Conservation (phyloP, 192 early-diverging fungal genomes). For the Spinellus fusiger region DNA sequence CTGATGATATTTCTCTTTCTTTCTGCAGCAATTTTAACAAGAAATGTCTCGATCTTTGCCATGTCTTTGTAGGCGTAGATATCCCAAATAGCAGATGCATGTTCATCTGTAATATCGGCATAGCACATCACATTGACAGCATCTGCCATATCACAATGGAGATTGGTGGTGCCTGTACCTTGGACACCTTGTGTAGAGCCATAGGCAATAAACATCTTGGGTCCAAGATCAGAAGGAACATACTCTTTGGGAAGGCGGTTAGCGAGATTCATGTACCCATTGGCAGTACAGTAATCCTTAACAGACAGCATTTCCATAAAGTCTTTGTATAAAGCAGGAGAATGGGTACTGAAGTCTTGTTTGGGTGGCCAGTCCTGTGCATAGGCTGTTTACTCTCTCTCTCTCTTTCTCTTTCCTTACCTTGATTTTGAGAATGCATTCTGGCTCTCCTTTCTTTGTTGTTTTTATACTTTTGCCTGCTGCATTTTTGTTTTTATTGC, state of each 20-base stretch:
- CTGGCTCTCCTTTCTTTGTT: neutral
- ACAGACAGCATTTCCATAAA: conserved; percentile 56
- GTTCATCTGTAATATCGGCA: neutral
- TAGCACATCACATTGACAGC: conserved; percentile 71
- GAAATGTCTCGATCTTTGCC: conserved; percentile 31
- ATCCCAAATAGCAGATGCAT: conserved; percentile 56
- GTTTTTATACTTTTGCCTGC: neutral
- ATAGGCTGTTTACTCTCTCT: neutral
- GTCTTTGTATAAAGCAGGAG: conserved; percentile 46
- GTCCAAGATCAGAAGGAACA: conserved; percentile 66
- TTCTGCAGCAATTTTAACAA: conserved; percentile 20
- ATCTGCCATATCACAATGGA: conserved; percentile 77
- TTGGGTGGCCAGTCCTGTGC: conserved; percentile 57
- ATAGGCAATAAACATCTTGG: conserved; percentile 72
- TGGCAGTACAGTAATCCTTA: conserved; percentile 45
- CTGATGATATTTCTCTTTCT: conserved; percentile 24
- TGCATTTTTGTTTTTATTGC: neutral
- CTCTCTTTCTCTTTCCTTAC: conserved; percentile 9
- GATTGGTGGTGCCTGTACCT: conserved; percentile 61
- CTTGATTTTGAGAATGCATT: conserved; percentile 47
- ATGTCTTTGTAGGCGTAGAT: conserved; percentile 44
- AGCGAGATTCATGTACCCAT: conserved; percentile 53
- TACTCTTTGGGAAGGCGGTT: conserved; percentile 43
- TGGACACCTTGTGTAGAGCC: conserved; percentile 25
- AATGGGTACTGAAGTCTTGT: conserved; percentile 44